Base-by-base conservation (phyloP, 495 filamentous ascomycete genomes). In the Hypoxylon subgilvum region DNA sequence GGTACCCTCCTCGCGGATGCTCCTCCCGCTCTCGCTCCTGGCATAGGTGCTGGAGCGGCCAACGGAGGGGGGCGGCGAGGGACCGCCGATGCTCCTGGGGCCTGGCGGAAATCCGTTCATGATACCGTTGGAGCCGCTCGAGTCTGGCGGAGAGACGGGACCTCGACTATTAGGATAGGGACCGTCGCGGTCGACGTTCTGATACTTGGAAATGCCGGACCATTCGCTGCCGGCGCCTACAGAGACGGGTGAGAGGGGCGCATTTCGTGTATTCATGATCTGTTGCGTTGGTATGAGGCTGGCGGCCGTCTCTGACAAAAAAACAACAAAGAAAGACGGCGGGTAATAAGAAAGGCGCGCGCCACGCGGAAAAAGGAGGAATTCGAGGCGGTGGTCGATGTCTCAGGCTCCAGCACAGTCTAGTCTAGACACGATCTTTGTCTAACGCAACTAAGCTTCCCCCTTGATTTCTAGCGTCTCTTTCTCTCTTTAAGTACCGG, bases 61-160 rank as follows among this genome's bases (percentile, higher is more conserved):
- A 62, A 96, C 82, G 9, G 92, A 96, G 64, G 81, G 85, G 22
- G 93, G 92, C 16, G 93, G 92, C 18, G 93, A 96, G 39, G 89
- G 89, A 22, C 84, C 87, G 41, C 86, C 77, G 39, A 74, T 66
- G 52, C 73, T 78, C 72, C 76, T 69, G 45, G 74, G 72, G 30
- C 71, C 75, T 40, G 78, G 74, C 13, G 81, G 75, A 51, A 80
- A 81, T 64, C 80, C 74, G 70, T 82, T 87, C 72, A 86, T 82
- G 46, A 77, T 80, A 56, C 79, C 77, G 70, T 76, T 76, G 17
- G 86, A 82, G 23, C 82, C 79, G 57, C 82, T 85, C 28, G 88
- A 90, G 52, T 84, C 84, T 22, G 87, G 86, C 56, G 87, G 88
- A 52, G 88, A 89, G 60, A 78, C 82, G 43, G 89, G 80, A 49